Base-by-base conservation (phyloP, 2,329 filamentous ascomycete species). In the Leptographium wingfieldii region DNA sequence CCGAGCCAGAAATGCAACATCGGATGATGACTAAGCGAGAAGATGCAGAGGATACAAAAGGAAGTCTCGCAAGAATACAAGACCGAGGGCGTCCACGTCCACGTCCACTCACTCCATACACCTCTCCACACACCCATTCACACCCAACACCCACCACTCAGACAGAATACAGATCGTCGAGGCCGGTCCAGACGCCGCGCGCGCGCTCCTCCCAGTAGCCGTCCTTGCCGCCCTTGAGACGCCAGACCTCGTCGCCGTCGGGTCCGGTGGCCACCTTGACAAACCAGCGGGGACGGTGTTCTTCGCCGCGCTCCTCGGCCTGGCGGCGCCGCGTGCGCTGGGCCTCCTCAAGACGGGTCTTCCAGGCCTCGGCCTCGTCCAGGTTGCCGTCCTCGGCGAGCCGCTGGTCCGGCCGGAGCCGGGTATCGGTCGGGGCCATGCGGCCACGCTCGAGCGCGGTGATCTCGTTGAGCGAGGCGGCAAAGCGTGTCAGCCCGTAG, bases 131-230 rank as follows among this genome's bases (percentile, higher is more conserved):
- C 22, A 22, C 22, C 22, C 22, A 22, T 22, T 1, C 22, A 22
- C 22, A 22, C 22, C 22, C 22, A 16, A 46, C 43, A 3, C 19
- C 5, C 43, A 5, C 19, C 22, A 7, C 22, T 25, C 22, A 38
- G 10, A 7, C 66, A 16, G 61, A 67, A 65, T 81, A 84, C 58
- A 84, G 74, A 55, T 80, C 73, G 64, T 77, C 73, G 40, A 82
- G 71, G 5, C 78, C 79, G 4, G 68, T 71, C 90, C 89, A 96
- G 60, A 76, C 76, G 1, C 85, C 85, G 64, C 76, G 81, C 3
- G 77, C 80, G 62, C 92, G 81, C 73, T 90, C 86, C 69, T 96
- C 92, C 94, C 94, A 99, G 73, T 99, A 99, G 10, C 90, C 86
- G 22, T 95, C 90, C 72, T 87, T 91, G 25, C 91, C 90, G 3